A percentile compares a stretch with the other conserved stretches of the same genome.
Evolutionary conservation across 768 basidiomycete species (phyloP).

Genomic region (Phlegmacium glaucopus): DNA sequence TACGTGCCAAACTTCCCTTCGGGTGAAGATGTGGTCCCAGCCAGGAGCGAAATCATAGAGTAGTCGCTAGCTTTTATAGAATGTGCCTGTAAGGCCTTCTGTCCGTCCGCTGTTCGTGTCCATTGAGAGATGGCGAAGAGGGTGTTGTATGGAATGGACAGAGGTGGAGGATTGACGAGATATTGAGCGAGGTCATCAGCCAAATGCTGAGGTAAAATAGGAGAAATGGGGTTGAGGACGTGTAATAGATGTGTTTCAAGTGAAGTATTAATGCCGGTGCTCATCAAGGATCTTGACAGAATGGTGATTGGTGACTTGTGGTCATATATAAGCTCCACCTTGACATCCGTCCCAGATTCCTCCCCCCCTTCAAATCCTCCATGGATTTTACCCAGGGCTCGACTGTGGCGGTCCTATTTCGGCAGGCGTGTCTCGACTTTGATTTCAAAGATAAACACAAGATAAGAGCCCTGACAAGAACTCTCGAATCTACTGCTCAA

Average conservation of each 20-base stretch:
- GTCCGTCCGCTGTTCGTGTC: slow-evolving; percentile 55
- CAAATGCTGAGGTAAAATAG: slow-evolving; percentile 43
- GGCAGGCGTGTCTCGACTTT: slow-evolving; percentile 40
- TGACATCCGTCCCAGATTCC: too few relatives aligned
- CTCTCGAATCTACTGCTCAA: slow-evolving; percentile 50
- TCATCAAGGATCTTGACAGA: slow-evolving; percentile 9
- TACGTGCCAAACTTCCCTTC: slow-evolving; percentile 64
- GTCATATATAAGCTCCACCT: slow-evolving; percentile 25
- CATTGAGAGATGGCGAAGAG: slow-evolving; percentile 63
- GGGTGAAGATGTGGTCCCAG: slow-evolving; percentile 77
- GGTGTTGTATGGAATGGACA: slow-evolving; percentile 60
- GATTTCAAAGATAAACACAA: slow-evolving; percentile 33
- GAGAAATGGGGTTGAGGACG: slow-evolving; percentile 40
- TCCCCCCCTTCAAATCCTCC: slow-evolving; percentile 6
- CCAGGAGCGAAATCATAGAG: slow-evolving; percentile 70
- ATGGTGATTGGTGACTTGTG: too few relatives aligned
- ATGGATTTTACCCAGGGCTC: slow-evolving; percentile 19
- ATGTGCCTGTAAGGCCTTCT: slow-evolving; percentile 30
- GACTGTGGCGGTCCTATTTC: slow-evolving; percentile 31
- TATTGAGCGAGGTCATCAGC: slow-evolving; percentile 37
- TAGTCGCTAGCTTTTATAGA: slow-evolving; percentile 54
- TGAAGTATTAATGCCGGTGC: slow-evolving; percentile 53
- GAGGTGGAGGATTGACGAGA: slow-evolving; percentile 32
- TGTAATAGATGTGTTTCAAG: slow-evolving; percentile 62
- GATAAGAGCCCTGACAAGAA: slow-evolving; percentile 26